These are phyloP conservation scores for Diaporthe vaccinii DNA, from an alignment of 2,329 filamentous ascomycete genomes.

Conservation along the genomic window DNA sequence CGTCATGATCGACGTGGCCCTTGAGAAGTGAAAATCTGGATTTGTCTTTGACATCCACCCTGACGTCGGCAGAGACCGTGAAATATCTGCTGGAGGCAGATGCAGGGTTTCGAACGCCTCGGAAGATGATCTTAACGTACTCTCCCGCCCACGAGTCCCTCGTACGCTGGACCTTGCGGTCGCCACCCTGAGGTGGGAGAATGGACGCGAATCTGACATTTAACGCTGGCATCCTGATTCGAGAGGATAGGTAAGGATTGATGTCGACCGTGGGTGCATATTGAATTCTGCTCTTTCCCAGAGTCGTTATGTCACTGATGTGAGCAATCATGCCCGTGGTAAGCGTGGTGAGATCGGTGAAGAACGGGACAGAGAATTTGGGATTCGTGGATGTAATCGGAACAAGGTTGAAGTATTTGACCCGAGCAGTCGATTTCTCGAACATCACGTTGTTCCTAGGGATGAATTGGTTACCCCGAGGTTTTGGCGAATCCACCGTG, in stretches of 20 bases:
- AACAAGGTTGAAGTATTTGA: constrained; percentile 48
- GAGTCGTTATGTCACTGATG: constrained; percentile 61
- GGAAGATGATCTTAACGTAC: constrained; percentile 70
- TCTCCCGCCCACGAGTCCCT: constrained; percentile 70
- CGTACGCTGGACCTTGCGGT: constrained; percentile 43
- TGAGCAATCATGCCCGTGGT: constrained; percentile 66
- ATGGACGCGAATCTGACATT: constrained; percentile 64
- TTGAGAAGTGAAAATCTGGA: constrained; percentile 68
- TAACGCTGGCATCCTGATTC: constrained; percentile 62
- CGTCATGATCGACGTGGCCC: constrained; percentile 69
- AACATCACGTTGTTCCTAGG: constrained; percentile 30
- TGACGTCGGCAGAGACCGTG: constrained; percentile 63
- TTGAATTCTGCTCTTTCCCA: constrained; percentile 60
- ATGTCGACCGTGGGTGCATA: constrained; percentile 49
- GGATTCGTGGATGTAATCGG: constrained; percentile 48
- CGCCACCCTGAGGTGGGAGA: constrained; percentile 44
- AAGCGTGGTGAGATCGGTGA: constrained; percentile 65
- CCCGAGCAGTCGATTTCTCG: constrained; percentile 47
- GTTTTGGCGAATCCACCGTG: constrained; percentile 18
- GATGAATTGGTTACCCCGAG: constrained; percentile 24
- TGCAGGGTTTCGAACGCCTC: constrained; percentile 53
- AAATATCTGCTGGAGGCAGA: constrained; percentile 44
- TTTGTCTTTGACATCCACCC: constrained; percentile 67
- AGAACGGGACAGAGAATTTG: constrained; percentile 63
- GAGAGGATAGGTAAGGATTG: constrained; percentile 57